Percentiles rank a stretch among this genome's conserved stretches.
These are phyloP conservation scores for Aureobasidium subglaciale DNA, from an alignment of 2,329 filamentous ascomycete genomes.

Conservation along the genomic window DNA sequence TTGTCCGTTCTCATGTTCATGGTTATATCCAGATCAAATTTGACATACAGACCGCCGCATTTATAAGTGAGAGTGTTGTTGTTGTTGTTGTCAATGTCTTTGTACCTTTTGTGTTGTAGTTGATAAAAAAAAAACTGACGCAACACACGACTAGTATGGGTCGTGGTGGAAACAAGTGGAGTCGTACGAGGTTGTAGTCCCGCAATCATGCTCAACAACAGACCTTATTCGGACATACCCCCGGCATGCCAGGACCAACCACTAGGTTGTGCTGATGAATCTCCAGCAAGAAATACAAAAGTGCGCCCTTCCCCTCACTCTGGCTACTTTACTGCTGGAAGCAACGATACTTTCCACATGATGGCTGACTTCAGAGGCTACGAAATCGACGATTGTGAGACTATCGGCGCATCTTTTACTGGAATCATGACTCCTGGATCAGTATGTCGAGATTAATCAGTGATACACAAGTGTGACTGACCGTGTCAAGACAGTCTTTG, in stretches of 20 bases:
- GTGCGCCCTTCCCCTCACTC: background rate
- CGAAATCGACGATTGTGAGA: background rate
- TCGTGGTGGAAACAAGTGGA: background rate
- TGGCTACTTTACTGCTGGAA: background rate
- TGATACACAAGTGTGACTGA: background rate
- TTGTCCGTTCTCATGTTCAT: background rate
- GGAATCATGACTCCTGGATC: background rate
- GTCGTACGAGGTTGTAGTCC: background rate
- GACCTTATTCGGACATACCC: background rate
- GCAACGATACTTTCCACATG: background rate
- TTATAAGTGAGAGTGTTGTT: background rate
- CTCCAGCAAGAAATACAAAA: background rate
- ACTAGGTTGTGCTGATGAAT: background rate
- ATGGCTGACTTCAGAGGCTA: background rate
- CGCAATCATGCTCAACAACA: background rate
- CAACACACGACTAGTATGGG: background rate
- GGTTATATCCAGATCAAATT: background rate
- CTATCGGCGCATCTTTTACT: background rate
- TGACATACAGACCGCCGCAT: background rate
- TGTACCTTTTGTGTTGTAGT: background rate
- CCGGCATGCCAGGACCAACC: background rate
- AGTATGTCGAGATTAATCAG: too few species aligned
- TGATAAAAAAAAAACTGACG: background rate
- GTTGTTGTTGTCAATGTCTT: background rate
- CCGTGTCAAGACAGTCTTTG: background rate